Base-by-base conservation (phyloP, 441 rosid species). In the Jatropha podagrica region DNA sequence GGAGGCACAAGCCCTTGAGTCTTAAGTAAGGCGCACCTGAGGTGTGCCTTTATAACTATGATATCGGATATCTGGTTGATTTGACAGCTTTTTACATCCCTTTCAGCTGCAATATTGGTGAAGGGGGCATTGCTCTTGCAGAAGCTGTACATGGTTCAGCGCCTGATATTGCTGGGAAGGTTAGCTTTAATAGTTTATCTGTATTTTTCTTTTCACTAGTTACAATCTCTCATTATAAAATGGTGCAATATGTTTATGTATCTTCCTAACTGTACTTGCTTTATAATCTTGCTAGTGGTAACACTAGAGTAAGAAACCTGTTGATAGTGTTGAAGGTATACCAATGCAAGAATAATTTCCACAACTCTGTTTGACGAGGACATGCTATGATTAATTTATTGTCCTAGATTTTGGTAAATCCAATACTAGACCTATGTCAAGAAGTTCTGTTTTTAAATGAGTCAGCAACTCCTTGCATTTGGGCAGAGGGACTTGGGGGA, bases 111-210 rank as follows among this genome's bases (percentile, higher is more conserved):
- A 96, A 94, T 72, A 96, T 96, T 76, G 99, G 99, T 38, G 98
- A 94, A 77, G 97, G 94, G 79, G 98, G 98, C 69, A 91, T 96
- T 61, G 93, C 93, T 71, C 98, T 96, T 76, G 98, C 98, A 73
- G 99, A 96, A 90, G 99, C 98, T 74, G 99, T 96, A 15, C 99
- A 94, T 78, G 98, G 98, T 71, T 96, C 99, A 73, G 99, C 98
- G 52, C 99, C 99, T 77, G 99, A 96, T 82, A 96, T 96, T 79
- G 97, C 99, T 40, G 98, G 99, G 77, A 96, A 92, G 97, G 99
- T 94, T 83, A 81, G 96, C 79, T 65, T 71, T 67, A 10, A 27
- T 69, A 60, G 66, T 26, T 61, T 52, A 65, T 42, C 73, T 63
- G 42, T 62, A 15, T 60, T 54, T 69, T 70, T 64, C 42, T 71